phyloP scores from a whole-genome alignment of 148 eudicot species.

The Simmondsia chinensis region DNA sequence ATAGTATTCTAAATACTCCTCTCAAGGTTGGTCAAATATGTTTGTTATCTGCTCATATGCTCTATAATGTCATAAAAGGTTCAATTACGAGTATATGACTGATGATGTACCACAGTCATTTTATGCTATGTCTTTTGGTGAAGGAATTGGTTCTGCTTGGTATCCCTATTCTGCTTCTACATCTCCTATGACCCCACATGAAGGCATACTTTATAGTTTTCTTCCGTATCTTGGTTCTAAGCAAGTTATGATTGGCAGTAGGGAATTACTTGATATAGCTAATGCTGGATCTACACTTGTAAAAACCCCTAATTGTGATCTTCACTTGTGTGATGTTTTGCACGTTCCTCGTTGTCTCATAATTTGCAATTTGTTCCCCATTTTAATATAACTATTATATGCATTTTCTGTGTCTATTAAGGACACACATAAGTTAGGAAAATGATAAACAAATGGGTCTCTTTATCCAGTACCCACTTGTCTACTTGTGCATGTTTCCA shows the following conservation, averaged over 20 bases:
- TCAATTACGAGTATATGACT: too few species aligned
- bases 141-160: not conserved
- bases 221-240: not conserved
- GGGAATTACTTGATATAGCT: too few species aligned
- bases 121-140: too few species aligned
- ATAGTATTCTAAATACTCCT: too few species aligned
- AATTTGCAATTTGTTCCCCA: not conserved
- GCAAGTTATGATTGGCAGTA: not conserved
- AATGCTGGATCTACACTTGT: too few species aligned
- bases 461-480: not conserved
- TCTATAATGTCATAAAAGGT: too few species aligned
- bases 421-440: not conserved
- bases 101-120: too few species aligned
- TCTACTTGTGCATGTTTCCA: not conserved
- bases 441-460: not conserved
- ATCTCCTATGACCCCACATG: not conserved
- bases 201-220: not conserved
- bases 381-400: not conserved
- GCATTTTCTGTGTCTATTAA: not conserved
- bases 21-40: too few species aligned
- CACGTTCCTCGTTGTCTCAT: not conserved
- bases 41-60: too few species aligned
- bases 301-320: too few species aligned
- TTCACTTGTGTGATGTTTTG: not conserved
- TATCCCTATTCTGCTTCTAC: not conserved